Evolutionary conservation across 2,329 filamentous ascomycete genomes (phyloP).

Genomic region (Neurospora sp.): DNA sequence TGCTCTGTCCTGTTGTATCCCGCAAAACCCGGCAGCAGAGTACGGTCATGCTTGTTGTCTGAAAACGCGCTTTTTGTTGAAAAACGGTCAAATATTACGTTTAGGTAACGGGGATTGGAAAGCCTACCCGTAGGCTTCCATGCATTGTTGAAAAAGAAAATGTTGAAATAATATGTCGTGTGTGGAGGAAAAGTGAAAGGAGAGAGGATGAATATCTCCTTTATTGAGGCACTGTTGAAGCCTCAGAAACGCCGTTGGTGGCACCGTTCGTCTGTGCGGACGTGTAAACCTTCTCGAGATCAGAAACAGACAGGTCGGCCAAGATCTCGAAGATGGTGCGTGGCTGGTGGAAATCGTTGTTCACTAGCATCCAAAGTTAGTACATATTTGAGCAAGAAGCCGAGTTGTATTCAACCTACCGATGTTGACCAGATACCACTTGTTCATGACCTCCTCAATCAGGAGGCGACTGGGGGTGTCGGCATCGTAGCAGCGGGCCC

Average conservation of each 20-base stretch:
- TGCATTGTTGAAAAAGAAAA: constrained; percentile 3
- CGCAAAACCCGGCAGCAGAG: background rate
- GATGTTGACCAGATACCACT: constrained; percentile 93
- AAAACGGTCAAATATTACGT: background rate
- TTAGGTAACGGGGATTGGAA: background rate
- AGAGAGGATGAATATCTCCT: constrained; percentile 7
- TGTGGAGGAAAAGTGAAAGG: constrained; percentile 5
- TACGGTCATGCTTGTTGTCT: background rate
- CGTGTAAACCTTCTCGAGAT: constrained; percentile 41
- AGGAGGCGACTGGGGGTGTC: constrained; percentile 67
- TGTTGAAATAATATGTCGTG: constrained; percentile 4
- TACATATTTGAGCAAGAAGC: background rate
- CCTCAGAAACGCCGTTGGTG: constrained; percentile 10
- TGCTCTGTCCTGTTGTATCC: constrained; percentile 3
- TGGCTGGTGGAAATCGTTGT: constrained; percentile 92
- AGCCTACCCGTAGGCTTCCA: background rate
- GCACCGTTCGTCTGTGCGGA: constrained; percentile 14
- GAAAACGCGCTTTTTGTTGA: background rate
- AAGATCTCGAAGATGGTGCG: constrained; percentile 80
- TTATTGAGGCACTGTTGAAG: constrained; percentile 12
- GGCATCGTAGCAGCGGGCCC: constrained; percentile 82
- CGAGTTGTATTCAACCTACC: constrained; percentile 43
- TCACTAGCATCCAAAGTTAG: constrained; percentile 46
- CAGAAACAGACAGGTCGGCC: constrained; percentile 61
- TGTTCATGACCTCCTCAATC: constrained; percentile 75